Conservation (phyloP, 108 stramenopile genomes). For the Nitzschia sp. region DNA sequence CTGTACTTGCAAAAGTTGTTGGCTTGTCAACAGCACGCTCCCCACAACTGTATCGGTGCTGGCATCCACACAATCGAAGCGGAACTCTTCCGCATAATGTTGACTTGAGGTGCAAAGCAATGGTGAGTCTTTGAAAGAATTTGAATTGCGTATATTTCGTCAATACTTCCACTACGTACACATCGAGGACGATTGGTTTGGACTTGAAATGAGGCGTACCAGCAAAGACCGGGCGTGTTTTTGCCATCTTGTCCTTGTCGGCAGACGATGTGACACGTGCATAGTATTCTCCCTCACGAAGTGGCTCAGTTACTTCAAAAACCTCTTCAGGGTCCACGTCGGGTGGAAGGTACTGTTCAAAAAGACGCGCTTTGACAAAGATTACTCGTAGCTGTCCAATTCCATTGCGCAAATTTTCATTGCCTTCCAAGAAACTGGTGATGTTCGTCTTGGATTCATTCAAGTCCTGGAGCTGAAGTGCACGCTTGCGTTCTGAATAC, state of each 20-base stretch:
- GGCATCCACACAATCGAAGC: constrained; percentile 77
- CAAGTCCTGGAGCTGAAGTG: neutral
- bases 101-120: constrained; percentile 9
- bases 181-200: constrained; percentile 56
- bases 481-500: constrained; percentile 7
- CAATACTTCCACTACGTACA: constrained; percentile 21
- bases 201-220: constrained; percentile 71
- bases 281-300: constrained; percentile 73
- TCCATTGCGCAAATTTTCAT: neutral
- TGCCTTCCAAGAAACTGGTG: neutral
- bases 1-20: constrained; percentile 73
- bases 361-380: constrained; percentile 62
- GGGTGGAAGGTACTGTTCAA: constrained; percentile 49
- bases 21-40: constrained; percentile 60
- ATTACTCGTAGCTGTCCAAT: constrained; percentile 59
- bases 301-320: constrained; percentile 23
- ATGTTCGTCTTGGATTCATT: constrained; percentile 1
- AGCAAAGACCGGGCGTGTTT: constrained; percentile 46
- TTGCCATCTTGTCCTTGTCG: neutral
- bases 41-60: constrained; percentile 69
- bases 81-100: constrained; percentile 78
- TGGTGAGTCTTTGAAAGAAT: neutral
- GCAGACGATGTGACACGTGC: constrained; percentile 53
- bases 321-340: constrained; percentile 50
- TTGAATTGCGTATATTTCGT: neutral